Evolutionary conservation across 2,329 filamentous ascomycete species (phyloP).

Genomic region (Ophiostoma quercus): DNA sequence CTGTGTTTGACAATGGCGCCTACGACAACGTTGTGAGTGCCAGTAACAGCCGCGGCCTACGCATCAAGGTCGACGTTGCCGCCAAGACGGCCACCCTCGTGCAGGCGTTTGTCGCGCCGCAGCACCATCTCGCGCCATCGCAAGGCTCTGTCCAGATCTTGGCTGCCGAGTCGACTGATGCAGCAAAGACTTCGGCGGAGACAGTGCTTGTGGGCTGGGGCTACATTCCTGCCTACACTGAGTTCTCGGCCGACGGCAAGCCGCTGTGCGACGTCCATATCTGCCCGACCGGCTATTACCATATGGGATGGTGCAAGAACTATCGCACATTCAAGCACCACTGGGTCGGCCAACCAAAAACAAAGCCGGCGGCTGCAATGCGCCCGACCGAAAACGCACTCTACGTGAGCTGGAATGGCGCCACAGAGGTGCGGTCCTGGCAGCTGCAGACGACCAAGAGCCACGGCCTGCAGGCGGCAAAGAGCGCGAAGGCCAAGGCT

Average conservation of each 20-base stretch:
- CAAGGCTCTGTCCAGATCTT: constrained; percentile 41
- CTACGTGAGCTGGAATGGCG: constrained; percentile 35
- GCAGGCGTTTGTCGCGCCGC: constrained; percentile 38
- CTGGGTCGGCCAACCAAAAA: constrained; percentile 29
- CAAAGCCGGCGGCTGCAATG: constrained; percentile 18
- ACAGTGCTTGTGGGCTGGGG: constrained; percentile 46
- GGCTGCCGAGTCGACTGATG: neutral
- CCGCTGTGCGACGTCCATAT: constrained; percentile 40
- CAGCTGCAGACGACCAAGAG: constrained; percentile 12
- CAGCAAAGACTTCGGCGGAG: constrained; percentile 30
- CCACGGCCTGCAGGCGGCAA: neutral
- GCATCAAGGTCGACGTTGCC: constrained; percentile 37
- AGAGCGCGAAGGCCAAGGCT: neutral
- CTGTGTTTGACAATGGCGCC: constrained; percentile 47
- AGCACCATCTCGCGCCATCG: constrained; percentile 35
- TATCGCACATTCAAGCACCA: constrained; percentile 31
- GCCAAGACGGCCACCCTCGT: constrained; percentile 42
- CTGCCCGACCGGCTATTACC: constrained; percentile 14
- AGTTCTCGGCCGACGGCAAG: constrained; percentile 39
- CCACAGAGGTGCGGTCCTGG: constrained; percentile 29
- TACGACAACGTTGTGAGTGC: constrained; percentile 17
- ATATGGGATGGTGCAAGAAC: constrained; percentile 24
- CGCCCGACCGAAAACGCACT: constrained; percentile 26
- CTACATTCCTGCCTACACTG: constrained; percentile 43
- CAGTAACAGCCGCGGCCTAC: constrained; percentile 33